Conservation (phyloP, 2,329 filamentous ascomycete genomes). For the Verticillium isaacii region DNA sequence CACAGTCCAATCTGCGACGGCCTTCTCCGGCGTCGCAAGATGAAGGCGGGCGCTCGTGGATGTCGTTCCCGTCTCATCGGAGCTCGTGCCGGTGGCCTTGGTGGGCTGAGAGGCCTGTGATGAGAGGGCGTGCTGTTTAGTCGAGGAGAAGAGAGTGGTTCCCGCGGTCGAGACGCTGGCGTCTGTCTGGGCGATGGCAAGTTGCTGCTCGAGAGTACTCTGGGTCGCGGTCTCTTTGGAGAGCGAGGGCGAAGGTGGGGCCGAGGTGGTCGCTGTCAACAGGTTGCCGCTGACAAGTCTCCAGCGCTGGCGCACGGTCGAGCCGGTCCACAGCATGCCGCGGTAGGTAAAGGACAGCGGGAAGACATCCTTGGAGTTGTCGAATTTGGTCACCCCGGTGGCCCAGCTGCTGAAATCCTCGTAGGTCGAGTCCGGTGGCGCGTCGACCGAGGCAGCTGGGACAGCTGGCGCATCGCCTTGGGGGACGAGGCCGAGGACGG, state of each 20-base stretch:
- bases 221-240: not conserved
- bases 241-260: not conserved
- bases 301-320: conserved; percentile 31
- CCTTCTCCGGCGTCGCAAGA: conserved; percentile 24
- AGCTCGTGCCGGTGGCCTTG: conserved; percentile 17
- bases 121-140: not conserved
- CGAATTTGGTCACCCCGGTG: conserved; percentile 33
- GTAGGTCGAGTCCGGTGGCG: conserved; percentile 15
- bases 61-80: conserved; percentile 19
- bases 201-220: not conserved
- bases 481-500: conserved; percentile 8
- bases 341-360: conserved; percentile 32
- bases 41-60: conserved; percentile 21
- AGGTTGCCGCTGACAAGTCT: conserved; percentile 34
- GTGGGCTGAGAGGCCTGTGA: conserved; percentile 3
- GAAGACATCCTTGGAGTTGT: conserved; percentile 39
- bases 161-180: not conserved
- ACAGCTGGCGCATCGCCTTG: conserved; percentile 7
- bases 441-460: not conserved
- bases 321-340: conserved; percentile 30
- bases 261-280: not conserved
- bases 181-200: not conserved
- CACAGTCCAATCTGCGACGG: conserved; percentile 29
- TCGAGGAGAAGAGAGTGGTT: conserved; percentile 6
- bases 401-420: conserved; percentile 34